Evolutionary conservation across 2,329 filamentous ascomycete species (phyloP), one percentile per base, ranked within the genome.

Genomic region (Ascocoryne sarcoides): DNA sequence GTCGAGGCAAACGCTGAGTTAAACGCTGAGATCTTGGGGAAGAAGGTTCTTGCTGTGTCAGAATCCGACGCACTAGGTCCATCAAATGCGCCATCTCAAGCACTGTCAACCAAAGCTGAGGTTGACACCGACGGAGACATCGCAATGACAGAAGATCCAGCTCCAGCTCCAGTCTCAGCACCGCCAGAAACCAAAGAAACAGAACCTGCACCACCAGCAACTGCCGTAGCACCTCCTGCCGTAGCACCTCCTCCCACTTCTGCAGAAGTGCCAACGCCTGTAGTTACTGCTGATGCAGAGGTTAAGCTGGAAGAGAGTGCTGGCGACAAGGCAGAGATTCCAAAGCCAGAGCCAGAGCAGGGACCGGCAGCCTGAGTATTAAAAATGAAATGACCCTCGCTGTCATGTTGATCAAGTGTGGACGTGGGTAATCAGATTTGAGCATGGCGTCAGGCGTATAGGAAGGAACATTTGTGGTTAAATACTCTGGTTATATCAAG

Each of bases 91-190:
- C 50, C 55, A 33, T 59, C 57, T 35, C 48, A 43, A 15, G 52
- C 56, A 15, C 43, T 52, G 18, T 56, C 57, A 3, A 40, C 43
- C 2, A 54, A 54, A 19, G 37, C 42, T 14, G 20, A 31, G 21
- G 40, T 56, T 23, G 59, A 60, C 32, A 42, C 41, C 16, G 58
- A 60, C 32, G 57, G 55, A 18, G 60, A 62, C 46, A 42, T 59
- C 28, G 52, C 59, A 18, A 62, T 61, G 59, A 48, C 46, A 5
- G 52, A 51, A n/a, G 35, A 42, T 4, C 40, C 36, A 10, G 44
- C 45, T 15, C n/a, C n/a, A n/a, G n/a, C n/a, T n/a, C n/a, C n/a
- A n/a, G n/a, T n/a, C n/a, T n/a, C n/a, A n/a, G n/a, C n/a, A n/a
- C 42, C 20, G 4, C 16, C 39, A 9, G 36, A 36, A 37, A 23